A percentile compares a stretch with the other conserved stretches of the same genome.
These are phyloP conservation scores for Amniculicola lignicola DNA, from an alignment of 495 filamentous ascomycete species.

Conservation along the genomic window DNA sequence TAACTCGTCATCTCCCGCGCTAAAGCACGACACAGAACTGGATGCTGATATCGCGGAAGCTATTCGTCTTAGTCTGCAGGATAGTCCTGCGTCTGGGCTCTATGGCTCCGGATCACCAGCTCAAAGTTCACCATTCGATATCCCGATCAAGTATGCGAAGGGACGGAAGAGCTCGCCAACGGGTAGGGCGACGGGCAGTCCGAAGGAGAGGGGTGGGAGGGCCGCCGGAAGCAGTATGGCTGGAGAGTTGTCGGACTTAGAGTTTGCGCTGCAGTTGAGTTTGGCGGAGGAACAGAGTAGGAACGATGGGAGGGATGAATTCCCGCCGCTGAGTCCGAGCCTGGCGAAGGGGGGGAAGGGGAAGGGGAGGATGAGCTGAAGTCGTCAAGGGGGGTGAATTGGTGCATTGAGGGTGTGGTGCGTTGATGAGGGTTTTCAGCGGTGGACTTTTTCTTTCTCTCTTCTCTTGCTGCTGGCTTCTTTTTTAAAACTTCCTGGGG, in stretches of 20 bases:
- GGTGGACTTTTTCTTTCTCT: too few species aligned
- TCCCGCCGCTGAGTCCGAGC: constrained; percentile 51
- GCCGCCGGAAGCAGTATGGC: constrained; percentile 31
- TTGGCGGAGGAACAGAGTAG: constrained; percentile 71
- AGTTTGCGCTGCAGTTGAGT: constrained; percentile 81
- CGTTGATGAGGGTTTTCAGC: too few species aligned
- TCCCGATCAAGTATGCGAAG: constrained; percentile 43
- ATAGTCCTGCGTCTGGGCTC: constrained; percentile 36
- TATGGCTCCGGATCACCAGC: constrained; percentile 11
- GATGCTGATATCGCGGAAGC: constrained; percentile 78
- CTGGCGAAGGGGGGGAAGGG: constrained; percentile 47
- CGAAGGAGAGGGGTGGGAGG: constrained; percentile 2
- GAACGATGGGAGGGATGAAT: constrained; percentile 47
- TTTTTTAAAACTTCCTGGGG: too few species aligned
- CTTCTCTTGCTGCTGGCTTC: too few species aligned
- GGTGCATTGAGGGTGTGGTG: too few species aligned
- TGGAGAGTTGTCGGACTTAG: constrained; percentile 69
- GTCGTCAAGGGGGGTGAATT: too few species aligned
- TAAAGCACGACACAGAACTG: constrained; percentile 56
- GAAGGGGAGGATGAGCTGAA: constrained; percentile 37
- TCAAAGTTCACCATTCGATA: constrained; percentile 26
- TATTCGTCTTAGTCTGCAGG: constrained; percentile 71
- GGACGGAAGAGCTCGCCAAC: constrained; percentile 28
- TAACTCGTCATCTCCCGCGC: neutral
- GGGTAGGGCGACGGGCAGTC: constrained; percentile 16